Evolutionary conservation across 768 basidiomycete genomes (phyloP).

Genomic region (Psilocybe cubensis): DNA sequence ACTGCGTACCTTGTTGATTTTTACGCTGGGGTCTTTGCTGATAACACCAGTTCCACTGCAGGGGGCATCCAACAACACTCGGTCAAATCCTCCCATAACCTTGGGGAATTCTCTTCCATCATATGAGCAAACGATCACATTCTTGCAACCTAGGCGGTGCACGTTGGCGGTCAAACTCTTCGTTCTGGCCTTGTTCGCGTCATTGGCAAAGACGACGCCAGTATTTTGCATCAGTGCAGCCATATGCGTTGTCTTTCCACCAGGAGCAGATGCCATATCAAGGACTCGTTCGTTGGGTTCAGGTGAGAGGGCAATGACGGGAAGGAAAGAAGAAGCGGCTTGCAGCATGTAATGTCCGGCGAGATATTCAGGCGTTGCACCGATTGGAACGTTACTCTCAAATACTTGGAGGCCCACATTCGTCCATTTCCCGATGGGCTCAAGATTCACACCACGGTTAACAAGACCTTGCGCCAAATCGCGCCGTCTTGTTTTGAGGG

Average conservation of each 20-base stretch:
- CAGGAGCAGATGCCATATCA: slow-evolving; percentile 99
- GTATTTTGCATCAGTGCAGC: slow-evolving; percentile 97
- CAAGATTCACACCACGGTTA: slow-evolving; percentile 95
- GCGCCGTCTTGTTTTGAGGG: slow-evolving; percentile 88
- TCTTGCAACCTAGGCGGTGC: slow-evolving; percentile 96
- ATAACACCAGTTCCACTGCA: slow-evolving; percentile 99
- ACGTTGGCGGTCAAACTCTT: slow-evolving; percentile 97
- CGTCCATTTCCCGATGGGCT: slow-evolving; percentile 99
- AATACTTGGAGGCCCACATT: slow-evolving; percentile 99
- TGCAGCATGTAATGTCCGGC: slow-evolving; percentile 99
- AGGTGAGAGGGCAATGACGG: slow-evolving; percentile 93
- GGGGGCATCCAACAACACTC: slow-evolving; percentile 96
- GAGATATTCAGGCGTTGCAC: slow-evolving; percentile 98
- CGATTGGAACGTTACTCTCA: slow-evolving; percentile 94
- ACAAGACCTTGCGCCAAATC: slow-evolving; percentile 94
- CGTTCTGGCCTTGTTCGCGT: slow-evolving; percentile 90
- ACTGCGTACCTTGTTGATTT: slow-evolving; percentile 88
- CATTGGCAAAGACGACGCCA: slow-evolving; percentile 97
- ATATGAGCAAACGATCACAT: slow-evolving; percentile 95
- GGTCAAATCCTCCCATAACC: slow-evolving; percentile 98
- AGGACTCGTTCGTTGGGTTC: slow-evolving; percentile 92
- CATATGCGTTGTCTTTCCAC: slow-evolving; percentile 98
- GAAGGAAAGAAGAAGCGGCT: slow-evolving; percentile 98
- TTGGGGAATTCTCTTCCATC: slow-evolving; percentile 98
- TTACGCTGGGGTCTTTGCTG: slow-evolving; percentile 96